These are phyloP conservation scores for Xanthoparmelia taractica DNA, from an alignment of 495 filamentous ascomycete genomes.

Conservation along the genomic window DNA sequence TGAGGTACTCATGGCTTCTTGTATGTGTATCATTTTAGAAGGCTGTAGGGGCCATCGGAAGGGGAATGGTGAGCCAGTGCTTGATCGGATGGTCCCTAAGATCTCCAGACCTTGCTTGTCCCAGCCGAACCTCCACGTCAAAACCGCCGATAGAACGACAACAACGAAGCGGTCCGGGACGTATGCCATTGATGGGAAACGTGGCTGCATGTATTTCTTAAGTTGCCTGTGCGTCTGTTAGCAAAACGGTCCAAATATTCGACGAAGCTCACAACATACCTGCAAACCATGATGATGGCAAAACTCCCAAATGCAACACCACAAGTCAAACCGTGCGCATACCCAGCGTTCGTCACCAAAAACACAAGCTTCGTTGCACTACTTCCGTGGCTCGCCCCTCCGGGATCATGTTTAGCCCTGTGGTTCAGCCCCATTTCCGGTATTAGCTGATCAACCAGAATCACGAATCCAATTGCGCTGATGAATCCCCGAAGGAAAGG, in stretches of 20 bases:
- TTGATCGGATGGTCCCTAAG: conserved; percentile 69
- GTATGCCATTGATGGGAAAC: conserved; percentile 75
- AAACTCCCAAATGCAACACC: conserved; percentile 73
- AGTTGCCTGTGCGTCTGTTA: conserved; percentile 48
- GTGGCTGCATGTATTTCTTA: conserved; percentile 74
- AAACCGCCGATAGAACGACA: conserved; percentile 74
- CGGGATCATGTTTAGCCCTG: conserved; percentile 32
- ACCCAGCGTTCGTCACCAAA: conserved; percentile 54
- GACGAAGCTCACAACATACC: conserved; percentile 38
- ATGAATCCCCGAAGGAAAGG: conserved; percentile 95
- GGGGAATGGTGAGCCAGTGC: conserved; percentile 53
- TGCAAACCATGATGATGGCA: conserved; percentile 75
- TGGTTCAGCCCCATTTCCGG: conserved; percentile 75
- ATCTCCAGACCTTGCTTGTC: conserved; percentile 72
- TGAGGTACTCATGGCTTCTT: conserved; percentile 81
- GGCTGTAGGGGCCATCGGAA: conserved; percentile 80
- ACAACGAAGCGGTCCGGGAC: conserved; percentile 88
- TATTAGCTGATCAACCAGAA: conserved; percentile 88
- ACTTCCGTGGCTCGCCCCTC: conserved; percentile 65
- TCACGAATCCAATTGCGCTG: conserved; percentile 90
- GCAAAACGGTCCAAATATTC: conserved; percentile 13
- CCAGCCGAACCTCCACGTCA: conserved; percentile 76
- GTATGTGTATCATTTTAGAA: conserved; percentile 67
- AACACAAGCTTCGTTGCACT: conserved; percentile 79
- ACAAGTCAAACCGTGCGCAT: conserved; percentile 65